Base-by-base conservation (phyloP, 441 rosid species). In the Adansonia madagascariensis region DNA sequence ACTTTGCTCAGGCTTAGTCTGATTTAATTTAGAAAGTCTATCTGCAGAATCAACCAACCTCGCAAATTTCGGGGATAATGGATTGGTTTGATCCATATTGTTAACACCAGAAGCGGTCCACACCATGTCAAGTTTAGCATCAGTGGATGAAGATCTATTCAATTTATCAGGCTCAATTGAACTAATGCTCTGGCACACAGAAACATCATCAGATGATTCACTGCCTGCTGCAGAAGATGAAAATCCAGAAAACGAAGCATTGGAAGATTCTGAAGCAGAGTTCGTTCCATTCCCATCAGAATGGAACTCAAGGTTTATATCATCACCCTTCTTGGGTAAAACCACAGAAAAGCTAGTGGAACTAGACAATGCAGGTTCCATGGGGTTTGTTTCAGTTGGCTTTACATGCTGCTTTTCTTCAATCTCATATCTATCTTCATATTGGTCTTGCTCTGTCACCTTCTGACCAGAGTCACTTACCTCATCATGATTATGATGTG, bases 221-320 rank as follows among this genome's bases (percentile, higher is more conserved):
- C 85, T 80, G 67, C 82, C 53, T 1, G 63, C 11, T 47, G 78
- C 63, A 35, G 87, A 82, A 82, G 86, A 52, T 55, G 97, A 88
- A 82, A 92, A 92, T 80, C 95, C 94, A 83, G 99, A 91, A 80
- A 90, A 90, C 53, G 90, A 83, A 75, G 90, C 65, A 75, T 88
- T 87, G 27, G 88, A 80, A 60, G 93, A 88, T 71, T 86, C 91
- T 71, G 90, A 84, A 75, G 79, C 80, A 85, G 86, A 86, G 80
- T 61, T 82, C 76, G 76, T 49, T 78, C 80, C 87, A 73, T 86
- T 88, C 65, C 82, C 77, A 79, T 87, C 84, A 72, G 83, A 73
- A 78, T 77, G 77, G 57, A 61, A 83, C 46, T 85, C 88, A 80
- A 80, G 87, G 79, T 87, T 84, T 57, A 75, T 57, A 57, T 78